phyloP scores from a whole-genome alignment of 1,284 basidiomycete species.

The Trichosporon sp. region DNA sequence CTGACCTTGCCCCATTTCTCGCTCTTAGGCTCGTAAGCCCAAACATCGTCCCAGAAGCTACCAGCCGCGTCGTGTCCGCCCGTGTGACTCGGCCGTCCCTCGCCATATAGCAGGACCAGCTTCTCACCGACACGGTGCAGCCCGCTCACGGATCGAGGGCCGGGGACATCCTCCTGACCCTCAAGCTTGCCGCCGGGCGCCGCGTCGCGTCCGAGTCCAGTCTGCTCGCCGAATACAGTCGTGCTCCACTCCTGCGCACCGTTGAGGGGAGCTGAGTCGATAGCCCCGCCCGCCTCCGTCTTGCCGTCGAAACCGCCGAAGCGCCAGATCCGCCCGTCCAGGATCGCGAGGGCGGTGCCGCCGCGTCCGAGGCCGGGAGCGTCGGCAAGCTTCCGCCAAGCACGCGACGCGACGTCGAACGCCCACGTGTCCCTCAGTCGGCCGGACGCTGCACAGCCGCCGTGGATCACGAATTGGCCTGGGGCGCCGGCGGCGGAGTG shows the following conservation, averaged over 20 bases:
- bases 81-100: slow-evolving; percentile 41
- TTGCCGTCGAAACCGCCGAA: slow-evolving; percentile 44
- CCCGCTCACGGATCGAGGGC: slow-evolving; percentile 36
- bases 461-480: slow-evolving; percentile 36
- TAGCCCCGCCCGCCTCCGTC: slow-evolving; percentile 40
- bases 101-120: slow-evolving; percentile 35
- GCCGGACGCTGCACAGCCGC: slow-evolving; percentile 34
- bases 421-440: slow-evolving; percentile 41
- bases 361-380: slow-evolving; percentile 39
- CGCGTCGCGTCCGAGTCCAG: slow-evolving; percentile 29
- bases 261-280: slow-evolving; percentile 33
- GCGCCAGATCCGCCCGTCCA: slow-evolving; percentile 33
- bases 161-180: slow-evolving; percentile 26
- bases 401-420: slow-evolving; percentile 29
- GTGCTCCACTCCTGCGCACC: slow-evolving; percentile 16
- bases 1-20: slow-evolving; percentile 33
- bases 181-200: not conserved
- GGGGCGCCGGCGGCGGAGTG: slow-evolving; percentile 32
- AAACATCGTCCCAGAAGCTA: slow-evolving; percentile 45
- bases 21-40: slow-evolving; percentile 32
- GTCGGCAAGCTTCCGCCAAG: slow-evolving; percentile 34
- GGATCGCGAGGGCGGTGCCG: slow-evolving; percentile 34
- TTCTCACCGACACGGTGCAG: slow-evolving; percentile 29
- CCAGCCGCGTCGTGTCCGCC: slow-evolving; percentile 46
- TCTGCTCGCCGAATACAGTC: slow-evolving; percentile 23